Evolutionary conservation across 805 yeast species (phyloP).

Genomic region (Saccharomyces kudriavzevii): DNA sequence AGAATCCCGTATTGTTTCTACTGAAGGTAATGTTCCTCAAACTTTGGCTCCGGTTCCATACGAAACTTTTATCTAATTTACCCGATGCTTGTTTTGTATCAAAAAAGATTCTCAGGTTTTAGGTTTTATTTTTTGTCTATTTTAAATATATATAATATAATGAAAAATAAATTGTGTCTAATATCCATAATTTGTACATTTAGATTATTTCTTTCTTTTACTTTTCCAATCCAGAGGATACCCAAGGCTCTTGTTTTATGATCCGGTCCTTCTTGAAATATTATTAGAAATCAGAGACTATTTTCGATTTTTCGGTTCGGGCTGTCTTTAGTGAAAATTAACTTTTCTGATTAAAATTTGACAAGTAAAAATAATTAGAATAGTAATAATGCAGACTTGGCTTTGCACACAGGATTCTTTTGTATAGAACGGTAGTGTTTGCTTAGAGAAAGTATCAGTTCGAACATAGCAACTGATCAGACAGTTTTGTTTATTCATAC

Average conservation of each 20-base stretch:
- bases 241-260: not conserved
- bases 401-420: not conserved
- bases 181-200: not conserved
- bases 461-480: not conserved
- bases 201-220: conserved; percentile 3
- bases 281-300: not conserved
- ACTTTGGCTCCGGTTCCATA: conserved; percentile 98
- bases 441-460: not conserved
- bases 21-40: conserved; percentile 82
- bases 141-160: not conserved
- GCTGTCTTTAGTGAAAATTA: not conserved
- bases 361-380: not conserved
- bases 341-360: not conserved
- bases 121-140: not conserved
- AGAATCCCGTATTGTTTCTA: conserved; percentile 75
- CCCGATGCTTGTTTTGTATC: conserved; percentile 5
- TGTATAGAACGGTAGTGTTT: not conserved
- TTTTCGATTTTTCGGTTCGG: not conserved
- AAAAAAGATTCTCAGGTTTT: not conserved
- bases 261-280: not conserved
- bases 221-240: not conserved
- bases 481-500: not conserved
- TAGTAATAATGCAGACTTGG: not conserved
- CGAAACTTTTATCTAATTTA: conserved; percentile 93
- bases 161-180: conserved; percentile 2